Evolutionary conservation across 2,329 filamentous ascomycete genomes (phyloP), one percentile per base, ranked within the genome.

Genomic region (Diplodia mutila): DNA sequence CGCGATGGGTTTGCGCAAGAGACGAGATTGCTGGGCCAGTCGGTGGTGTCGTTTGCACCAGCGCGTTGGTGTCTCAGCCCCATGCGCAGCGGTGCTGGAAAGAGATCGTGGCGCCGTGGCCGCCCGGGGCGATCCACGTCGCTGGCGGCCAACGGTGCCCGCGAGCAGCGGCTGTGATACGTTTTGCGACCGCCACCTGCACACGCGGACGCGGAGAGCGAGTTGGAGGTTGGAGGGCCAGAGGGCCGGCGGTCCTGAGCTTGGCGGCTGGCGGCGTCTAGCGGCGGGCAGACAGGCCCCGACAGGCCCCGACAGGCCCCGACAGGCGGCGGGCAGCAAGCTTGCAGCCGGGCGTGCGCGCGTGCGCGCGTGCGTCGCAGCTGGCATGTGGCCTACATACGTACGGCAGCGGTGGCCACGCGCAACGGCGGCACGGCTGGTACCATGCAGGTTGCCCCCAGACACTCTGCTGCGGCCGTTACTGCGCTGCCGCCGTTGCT

Each of bases 1-100:
- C 37, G 54, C 57, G 32, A 39, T 55, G 53, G 55, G 59, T 63
- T 63, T 63, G 49, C 48, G 61, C 61, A 65, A 54, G 48, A 65
- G 51, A 48, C 61, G 49, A 65, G 49, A 65, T 65, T 63, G 61
- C 61, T 54, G 61, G 61, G 61, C 61, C 61, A 65, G 59, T 63
- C 61, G 42, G 59, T 63, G 27, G 46, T 34, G 59, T 25, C 42
- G 46, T 54, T 65, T 65, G 49, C 61, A 21, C 37, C 61, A 18
- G 61, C 25, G 51, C 61, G 61, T 53, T 53, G 61, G 49, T 54
- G 61, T 65, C 49, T 53, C 61, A 65, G 61, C 49, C 48, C 61
- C 48, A 46, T 42, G 49, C 61, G 61, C 48, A 39, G 46, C 48
- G 48, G 29, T 65, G 49, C 61, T 65, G 32, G 61, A 53, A 54